Conservation (phyloP, 1,284 basidiomycete genomes). For the Ustilago hordei region DNA sequence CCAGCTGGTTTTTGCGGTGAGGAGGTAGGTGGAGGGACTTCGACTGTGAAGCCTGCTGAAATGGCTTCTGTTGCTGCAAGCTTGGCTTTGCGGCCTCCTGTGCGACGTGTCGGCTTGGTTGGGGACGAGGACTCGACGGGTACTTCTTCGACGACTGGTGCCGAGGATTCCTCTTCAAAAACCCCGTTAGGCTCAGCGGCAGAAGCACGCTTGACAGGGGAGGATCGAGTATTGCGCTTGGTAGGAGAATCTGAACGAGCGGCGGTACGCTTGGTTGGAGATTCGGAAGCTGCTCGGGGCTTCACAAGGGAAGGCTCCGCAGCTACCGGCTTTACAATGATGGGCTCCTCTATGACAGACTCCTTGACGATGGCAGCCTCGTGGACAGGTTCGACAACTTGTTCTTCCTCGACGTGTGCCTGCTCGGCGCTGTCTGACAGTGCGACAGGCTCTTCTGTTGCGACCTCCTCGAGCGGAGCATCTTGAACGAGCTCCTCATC, state of each 20-base stretch:
- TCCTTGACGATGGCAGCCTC: neutral
- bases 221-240: constrained; percentile 31
- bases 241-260: constrained; percentile 27
- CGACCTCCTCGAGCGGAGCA: neutral
- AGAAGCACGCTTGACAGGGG: constrained; percentile 25
- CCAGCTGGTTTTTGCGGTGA: constrained; percentile 27
- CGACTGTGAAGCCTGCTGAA: constrained; percentile 12
- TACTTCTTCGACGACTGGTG: neutral
- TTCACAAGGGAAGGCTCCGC: constrained; percentile 15
- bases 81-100: constrained; percentile 31
- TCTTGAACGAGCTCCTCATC: neutral
- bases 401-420: neutral
- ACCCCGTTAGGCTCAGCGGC: neutral
- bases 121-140: constrained; percentile 18
- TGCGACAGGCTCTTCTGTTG: constrained; percentile 3
- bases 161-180: neutral
- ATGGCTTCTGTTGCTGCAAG: constrained; percentile 26
- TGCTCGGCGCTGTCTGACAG: neutral
- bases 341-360: neutral
- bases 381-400: neutral
- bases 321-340: neutral
- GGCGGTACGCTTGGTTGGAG: constrained; percentile 21
- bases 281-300: constrained; percentile 23
- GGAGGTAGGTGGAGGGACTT: neutral
- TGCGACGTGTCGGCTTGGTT: constrained; percentile 24